A percentile compares a stretch with the other conserved stretches of the same genome.
phyloP scores from a whole-genome alignment of 768 basidiomycete genomes.

The Tulasnella sp. region DNA sequence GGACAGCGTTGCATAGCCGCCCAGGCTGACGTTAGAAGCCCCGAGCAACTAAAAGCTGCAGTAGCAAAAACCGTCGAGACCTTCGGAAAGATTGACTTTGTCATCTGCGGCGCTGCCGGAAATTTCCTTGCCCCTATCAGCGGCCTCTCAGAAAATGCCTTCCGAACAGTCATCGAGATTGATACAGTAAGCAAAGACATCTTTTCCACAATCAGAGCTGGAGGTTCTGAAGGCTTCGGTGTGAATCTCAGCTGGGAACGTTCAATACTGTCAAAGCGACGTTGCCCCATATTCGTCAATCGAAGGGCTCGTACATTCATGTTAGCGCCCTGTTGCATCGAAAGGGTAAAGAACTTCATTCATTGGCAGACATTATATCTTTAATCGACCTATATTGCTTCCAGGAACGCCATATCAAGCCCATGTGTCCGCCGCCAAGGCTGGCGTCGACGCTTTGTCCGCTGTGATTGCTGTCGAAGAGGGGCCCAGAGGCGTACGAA shows the following conservation, averaged over 20 bases:
- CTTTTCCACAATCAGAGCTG: background rate
- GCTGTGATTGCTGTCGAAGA: constrained; percentile 85
- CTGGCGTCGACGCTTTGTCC: constrained; percentile 84
- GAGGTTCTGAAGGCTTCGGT: background rate
- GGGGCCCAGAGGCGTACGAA: constrained; percentile 88
- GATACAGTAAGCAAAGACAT: constrained; percentile 57
- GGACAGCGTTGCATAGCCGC: constrained; percentile 62
- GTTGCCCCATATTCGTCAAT: constrained; percentile 56
- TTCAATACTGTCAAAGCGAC: constrained; percentile 95
- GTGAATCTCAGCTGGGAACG: constrained; percentile 60
- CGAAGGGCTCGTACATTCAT: constrained; percentile 77
- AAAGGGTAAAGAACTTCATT: constrained; percentile 41
- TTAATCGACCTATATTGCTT: constrained; percentile 2
- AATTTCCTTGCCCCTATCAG: constrained; percentile 90
- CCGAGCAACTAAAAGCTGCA: constrained; percentile 62
- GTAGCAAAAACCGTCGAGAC: constrained; percentile 63
- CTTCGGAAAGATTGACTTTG: constrained; percentile 88
- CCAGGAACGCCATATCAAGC: constrained; percentile 76
- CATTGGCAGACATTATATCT: background rate
- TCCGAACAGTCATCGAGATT: constrained; percentile 88
- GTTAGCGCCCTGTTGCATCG: constrained; percentile 88
- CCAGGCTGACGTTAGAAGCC: constrained; percentile 77
- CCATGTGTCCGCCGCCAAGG: constrained; percentile 93
- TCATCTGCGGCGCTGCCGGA: constrained; percentile 92
- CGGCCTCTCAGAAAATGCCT: constrained; percentile 78